Conservation (phyloP, 192 early-diverging fungal species). For the Coemansia sp. region DNA sequence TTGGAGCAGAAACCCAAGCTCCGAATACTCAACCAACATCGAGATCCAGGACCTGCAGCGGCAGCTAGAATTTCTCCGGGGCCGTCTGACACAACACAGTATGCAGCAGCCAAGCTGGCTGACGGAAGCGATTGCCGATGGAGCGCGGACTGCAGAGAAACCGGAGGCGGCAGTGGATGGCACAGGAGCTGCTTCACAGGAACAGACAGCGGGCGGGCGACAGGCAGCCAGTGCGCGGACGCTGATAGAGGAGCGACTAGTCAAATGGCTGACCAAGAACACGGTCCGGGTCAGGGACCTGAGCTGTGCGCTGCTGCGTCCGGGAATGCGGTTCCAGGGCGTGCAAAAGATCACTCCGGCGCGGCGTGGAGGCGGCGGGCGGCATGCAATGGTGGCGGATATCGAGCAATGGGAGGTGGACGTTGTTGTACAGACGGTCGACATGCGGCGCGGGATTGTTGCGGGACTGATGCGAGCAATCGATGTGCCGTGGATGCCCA, state of each 20-base stretch:
- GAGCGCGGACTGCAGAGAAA: conserved; percentile 15
- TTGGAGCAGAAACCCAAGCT: background rate
- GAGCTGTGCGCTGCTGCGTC: conserved; percentile 42
- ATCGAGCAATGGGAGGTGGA: conserved; percentile 42
- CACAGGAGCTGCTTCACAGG: background rate
- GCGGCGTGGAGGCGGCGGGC: background rate
- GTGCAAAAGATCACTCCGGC: conserved; percentile 23
- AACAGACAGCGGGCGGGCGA: conserved; percentile 1
- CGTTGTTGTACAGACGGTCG: conserved; percentile 45
- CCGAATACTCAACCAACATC: background rate
- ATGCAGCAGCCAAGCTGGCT: conserved; percentile 20
- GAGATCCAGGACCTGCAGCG: background rate
- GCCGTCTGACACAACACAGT: background rate
- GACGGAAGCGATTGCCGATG: conserved; percentile 1
- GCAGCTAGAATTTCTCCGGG: background rate
- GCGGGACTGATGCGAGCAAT: conserved; percentile 62
- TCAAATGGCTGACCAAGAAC: conserved; percentile 30
- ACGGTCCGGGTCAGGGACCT: conserved; percentile 31
- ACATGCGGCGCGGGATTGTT: conserved; percentile 30
- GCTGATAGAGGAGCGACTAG: conserved; percentile 22
- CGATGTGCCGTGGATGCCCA: conserved; percentile 56
- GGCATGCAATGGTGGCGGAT: background rate
- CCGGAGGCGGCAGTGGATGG: conserved; percentile 15
- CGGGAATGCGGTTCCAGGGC: conserved; percentile 36
- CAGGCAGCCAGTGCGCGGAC: conserved; percentile 13